A percentile compares a stretch with the other conserved stretches of the same genome.
Conservation (phyloP, 2,329 filamentous ascomycete genomes). For the Hypomyces rosellus region DNA sequence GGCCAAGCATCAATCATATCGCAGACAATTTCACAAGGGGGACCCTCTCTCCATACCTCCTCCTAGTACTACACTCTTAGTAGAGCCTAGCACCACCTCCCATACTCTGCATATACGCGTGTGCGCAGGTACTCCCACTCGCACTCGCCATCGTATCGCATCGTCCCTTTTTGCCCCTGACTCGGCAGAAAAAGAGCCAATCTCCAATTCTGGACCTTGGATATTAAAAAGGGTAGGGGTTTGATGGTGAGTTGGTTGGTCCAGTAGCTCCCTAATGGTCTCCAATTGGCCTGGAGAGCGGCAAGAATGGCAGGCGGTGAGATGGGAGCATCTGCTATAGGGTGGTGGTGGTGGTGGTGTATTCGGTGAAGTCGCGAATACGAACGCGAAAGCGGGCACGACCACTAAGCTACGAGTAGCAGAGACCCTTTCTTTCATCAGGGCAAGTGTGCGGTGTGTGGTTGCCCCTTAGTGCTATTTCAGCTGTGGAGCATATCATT, state of each 20-base stretch:
- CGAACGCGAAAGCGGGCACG: slow-evolving; percentile 18
- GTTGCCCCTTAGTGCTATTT: too few relatives aligned
- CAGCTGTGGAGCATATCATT: too few relatives aligned
- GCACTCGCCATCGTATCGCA: background rate
- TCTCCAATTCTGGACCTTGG: slow-evolving; percentile 10
- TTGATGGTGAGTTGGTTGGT: slow-evolving; percentile 5
- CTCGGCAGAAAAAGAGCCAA: slow-evolving; percentile 3
- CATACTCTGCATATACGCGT: too few relatives aligned
- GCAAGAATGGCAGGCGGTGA: slow-evolving; percentile 13
- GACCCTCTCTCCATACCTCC: too few relatives aligned
- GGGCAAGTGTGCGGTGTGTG: background rate
- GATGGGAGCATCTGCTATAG: too few relatives aligned
- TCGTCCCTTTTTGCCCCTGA: slow-evolving; percentile 7
- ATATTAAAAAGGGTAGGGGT: slow-evolving; percentile 5
- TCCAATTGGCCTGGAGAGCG: background rate
- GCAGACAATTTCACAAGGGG: too few relatives aligned
- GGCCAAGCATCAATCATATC: too few relatives aligned
- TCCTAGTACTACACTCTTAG: too few relatives aligned
- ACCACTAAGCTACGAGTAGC: background rate
- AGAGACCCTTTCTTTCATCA: slow-evolving; percentile 1
- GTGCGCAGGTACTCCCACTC: too few relatives aligned
- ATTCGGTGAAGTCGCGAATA: slow-evolving; percentile 18
- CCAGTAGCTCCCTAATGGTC: background rate
- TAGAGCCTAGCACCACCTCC: too few relatives aligned
- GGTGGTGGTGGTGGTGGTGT: slow-evolving; percentile 16